These are phyloP conservation scores for Dioszegia hungarica DNA, from an alignment of 768 basidiomycete genomes.

Conservation along the genomic window DNA sequence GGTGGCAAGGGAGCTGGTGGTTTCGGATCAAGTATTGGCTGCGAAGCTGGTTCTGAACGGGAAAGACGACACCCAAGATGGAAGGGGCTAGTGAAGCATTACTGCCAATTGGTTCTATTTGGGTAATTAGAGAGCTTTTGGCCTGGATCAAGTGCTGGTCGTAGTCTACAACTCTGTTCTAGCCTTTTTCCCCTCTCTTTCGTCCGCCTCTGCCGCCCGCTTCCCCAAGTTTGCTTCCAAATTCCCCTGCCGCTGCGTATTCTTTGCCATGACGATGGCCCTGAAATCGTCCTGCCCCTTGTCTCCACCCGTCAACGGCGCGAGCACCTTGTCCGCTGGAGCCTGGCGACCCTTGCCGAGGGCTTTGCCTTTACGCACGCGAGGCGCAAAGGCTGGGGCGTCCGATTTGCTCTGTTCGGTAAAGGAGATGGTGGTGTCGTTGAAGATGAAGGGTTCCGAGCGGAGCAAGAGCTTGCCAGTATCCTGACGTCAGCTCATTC, in stretches of 20 bases:
- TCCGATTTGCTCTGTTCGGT: constrained; percentile 10
- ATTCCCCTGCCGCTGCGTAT: constrained; percentile 32
- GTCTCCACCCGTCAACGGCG: constrained; percentile 1
- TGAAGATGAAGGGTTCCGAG: constrained; percentile 67
- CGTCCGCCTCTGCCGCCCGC: neutral
- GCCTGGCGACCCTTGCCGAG: constrained; percentile 55
- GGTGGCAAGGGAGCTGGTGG: constrained; percentile 77
- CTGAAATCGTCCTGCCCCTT: constrained; percentile 75
- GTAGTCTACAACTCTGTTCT: neutral
- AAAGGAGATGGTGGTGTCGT: constrained; percentile 60
- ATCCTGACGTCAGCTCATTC: constrained; percentile 61
- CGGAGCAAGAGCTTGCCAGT: constrained; percentile 72
- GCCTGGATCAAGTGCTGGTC: neutral
- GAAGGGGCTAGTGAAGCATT: neutral
- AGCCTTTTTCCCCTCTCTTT: neutral
- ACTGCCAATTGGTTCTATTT: too few relatives aligned
- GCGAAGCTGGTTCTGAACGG: too few relatives aligned
- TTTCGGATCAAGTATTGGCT: constrained; percentile 73
- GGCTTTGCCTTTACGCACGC: constrained; percentile 20
- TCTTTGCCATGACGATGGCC: constrained; percentile 60
- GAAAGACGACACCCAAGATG: constrained; percentile 54
- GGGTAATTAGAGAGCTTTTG: neutral
- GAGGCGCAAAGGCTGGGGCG: constrained; percentile 26
- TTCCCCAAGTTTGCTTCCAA: constrained; percentile 11
- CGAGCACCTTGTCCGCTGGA: constrained; percentile 1